phyloP scores from a whole-genome alignment of 345 rosid genomes.

The Geranium brycei region DNA sequence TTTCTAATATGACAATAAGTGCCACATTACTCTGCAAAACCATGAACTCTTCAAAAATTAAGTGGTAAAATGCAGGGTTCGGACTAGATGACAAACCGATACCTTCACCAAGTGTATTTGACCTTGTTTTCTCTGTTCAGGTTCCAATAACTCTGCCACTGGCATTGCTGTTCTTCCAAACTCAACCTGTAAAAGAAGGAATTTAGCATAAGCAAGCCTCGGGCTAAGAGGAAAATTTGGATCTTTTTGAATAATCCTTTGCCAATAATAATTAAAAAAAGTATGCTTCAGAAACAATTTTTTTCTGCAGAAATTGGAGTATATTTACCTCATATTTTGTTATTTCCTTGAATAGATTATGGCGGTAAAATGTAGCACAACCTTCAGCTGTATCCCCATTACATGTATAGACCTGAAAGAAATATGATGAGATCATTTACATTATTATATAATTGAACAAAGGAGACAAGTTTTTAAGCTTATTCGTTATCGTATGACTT shows the following conservation, averaged over 20 bases:
- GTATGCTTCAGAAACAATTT: no score
- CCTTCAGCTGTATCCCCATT: slow-evolving; percentile 24
- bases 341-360: slow-evolving; percentile 35
- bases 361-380: slow-evolving; percentile 46
- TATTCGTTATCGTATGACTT: not conserved
- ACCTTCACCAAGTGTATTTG: slow-evolving; percentile 37
- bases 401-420: slow-evolving; percentile 29
- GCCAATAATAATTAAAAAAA: not conserved
- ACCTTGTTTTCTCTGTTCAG: slow-evolving; percentile 29
- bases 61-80: not conserved
- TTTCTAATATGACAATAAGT: slow-evolving; percentile 28
- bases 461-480: not conserved
- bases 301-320: not conserved
- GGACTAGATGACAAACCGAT: not conserved
- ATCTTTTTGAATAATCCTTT: no score
- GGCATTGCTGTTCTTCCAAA: slow-evolving; percentile 37
- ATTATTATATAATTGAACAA: no score
- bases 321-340: slow-evolving; percentile 28
- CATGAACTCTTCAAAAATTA: not conserved
- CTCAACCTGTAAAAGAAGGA: slow-evolving; percentile 29
- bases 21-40: slow-evolving; percentile 32
- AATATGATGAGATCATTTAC: not conserved
- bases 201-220: no score
- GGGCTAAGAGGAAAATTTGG: no score
- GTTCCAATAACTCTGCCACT: slow-evolving; percentile 33